Conservation (phyloP, 345 rosid genomes). For the Moringa oleifera region DNA sequence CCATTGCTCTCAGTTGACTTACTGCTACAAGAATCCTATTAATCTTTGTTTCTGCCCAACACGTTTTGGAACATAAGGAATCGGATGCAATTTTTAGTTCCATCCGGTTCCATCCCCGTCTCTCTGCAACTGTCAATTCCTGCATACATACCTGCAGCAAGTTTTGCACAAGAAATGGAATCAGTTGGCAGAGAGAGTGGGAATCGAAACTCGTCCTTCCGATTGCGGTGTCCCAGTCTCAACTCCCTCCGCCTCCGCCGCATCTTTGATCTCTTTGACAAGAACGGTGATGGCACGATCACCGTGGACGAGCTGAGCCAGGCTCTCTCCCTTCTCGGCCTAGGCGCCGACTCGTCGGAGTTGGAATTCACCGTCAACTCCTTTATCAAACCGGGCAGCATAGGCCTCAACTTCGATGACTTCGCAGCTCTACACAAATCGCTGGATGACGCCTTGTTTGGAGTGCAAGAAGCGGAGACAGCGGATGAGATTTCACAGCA, state of each 20-base stretch:
- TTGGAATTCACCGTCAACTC: constrained; percentile 50
- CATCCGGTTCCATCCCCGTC: no score
- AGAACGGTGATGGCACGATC: constrained; percentile 69
- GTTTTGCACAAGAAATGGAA: no score
- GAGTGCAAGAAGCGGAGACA: constrained; percentile 13
- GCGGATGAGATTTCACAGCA: constrained; percentile 25
- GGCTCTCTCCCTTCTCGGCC: constrained; percentile 63
- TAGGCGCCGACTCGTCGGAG: constrained; percentile 52
- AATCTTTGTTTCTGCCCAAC: no score
- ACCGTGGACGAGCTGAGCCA: constrained; percentile 56
- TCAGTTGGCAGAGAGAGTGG: no score
- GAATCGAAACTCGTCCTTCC: constrained; percentile 33
- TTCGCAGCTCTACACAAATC: constrained; percentile 61
- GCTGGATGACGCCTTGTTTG: constrained; percentile 42
- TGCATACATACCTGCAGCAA: no score
- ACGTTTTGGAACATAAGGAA: no score
- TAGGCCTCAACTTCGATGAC: constrained; percentile 58
- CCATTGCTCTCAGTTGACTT: not conserved
- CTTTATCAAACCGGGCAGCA: constrained; percentile 44
- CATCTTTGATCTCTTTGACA: constrained; percentile 74
- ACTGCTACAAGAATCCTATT: no score
- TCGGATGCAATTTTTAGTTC: no score
- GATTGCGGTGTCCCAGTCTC: constrained; percentile 52
- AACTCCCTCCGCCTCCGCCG: constrained; percentile 73
- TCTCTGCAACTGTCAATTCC: no score